A percentile compares a stretch with the other conserved stretches of the same genome.
phyloP scores from a whole-genome alignment of 1,284 basidiomycete species.

The Amylostereum chailletii region DNA sequence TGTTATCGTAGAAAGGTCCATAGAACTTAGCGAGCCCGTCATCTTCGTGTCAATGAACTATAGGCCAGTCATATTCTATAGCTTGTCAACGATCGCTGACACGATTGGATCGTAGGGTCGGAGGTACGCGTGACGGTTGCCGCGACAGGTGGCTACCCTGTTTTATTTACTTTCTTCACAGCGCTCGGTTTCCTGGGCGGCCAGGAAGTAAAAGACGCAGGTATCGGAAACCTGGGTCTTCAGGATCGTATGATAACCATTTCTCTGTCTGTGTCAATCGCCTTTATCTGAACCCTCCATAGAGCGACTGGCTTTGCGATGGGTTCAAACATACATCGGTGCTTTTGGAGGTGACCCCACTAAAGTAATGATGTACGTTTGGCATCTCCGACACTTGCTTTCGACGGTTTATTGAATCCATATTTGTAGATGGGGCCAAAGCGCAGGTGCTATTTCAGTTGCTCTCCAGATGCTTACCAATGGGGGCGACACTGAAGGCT shows the following conservation, averaged over 20 bases:
- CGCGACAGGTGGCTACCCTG: too few relatives aligned
- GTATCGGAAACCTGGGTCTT: conserved; percentile 43
- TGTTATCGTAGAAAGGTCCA: conserved; percentile 10
- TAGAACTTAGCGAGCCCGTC: conserved; percentile 15
- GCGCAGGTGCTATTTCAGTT: conserved; percentile 30
- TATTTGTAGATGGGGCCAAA: conserved; percentile 29
- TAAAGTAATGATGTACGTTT: conserved; percentile 12
- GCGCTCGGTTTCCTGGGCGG: conserved; percentile 40
- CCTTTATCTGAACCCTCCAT: conserved; percentile 3
- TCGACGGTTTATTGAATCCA: not conserved
- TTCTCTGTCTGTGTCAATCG: not conserved
- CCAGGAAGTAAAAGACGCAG: conserved; percentile 36
- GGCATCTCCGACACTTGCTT: not conserved
- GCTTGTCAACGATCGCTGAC: not conserved
- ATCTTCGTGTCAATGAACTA: conserved; percentile 21
- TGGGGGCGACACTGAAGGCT: conserved; percentile 20
- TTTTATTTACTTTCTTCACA: conserved; percentile 5
- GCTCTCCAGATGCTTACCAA: conserved; percentile 22
- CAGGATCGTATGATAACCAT: conserved; percentile 33
- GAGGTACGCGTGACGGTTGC: not conserved
- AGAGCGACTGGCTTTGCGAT: conserved; percentile 26
- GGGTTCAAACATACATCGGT: conserved; percentile 30
- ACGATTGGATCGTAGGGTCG: not conserved
- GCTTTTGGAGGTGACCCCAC: conserved; percentile 30
- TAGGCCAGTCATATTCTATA: conserved; percentile 5